Evolutionary conservation across 108 stramenopile species (phyloP).

Genomic region (Fragilariopsis cylindrus): DNA sequence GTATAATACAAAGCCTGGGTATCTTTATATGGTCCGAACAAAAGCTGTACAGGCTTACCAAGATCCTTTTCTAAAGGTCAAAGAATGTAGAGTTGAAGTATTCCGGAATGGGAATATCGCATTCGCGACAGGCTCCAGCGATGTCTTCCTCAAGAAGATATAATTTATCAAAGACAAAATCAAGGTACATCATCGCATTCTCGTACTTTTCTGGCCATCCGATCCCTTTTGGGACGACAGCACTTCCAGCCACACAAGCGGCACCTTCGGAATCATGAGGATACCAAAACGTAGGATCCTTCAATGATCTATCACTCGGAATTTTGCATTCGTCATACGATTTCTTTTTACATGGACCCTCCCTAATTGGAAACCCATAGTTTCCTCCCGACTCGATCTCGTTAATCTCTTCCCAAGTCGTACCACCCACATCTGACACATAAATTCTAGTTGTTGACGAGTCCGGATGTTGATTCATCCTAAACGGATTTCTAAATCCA

Average conservation of each 20-base stretch:
- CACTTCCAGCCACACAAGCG: too few species aligned
- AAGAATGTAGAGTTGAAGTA: not conserved
- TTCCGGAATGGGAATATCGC: slow-evolving; percentile 11
- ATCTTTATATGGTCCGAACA: slow-evolving; percentile 28
- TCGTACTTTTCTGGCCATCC: slow-evolving; percentile 29
- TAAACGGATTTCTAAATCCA: slow-evolving; percentile 40
- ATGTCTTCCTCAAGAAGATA: slow-evolving; percentile 10
- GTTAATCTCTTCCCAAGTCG: slow-evolving; percentile 33
- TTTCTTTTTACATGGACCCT: slow-evolving; percentile 25
- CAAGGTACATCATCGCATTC: slow-evolving; percentile 13
- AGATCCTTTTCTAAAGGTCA: not conserved
- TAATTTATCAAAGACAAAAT: slow-evolving; percentile 25
- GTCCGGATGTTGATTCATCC: slow-evolving; percentile 22
- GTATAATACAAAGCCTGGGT: slow-evolving; percentile 6
- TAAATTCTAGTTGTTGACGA: not conserved
- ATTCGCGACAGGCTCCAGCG: slow-evolving; percentile 3
- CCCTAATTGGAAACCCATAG: slow-evolving; percentile 25
- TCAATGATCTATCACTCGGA: not conserved
- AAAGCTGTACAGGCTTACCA: not conserved
- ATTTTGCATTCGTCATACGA: not conserved
- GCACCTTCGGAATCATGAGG: slow-evolving; percentile 10
- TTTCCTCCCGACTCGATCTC: slow-evolving; percentile 20
- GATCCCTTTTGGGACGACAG: slow-evolving; percentile 19
- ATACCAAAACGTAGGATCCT: slow-evolving; percentile 23
- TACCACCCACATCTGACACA: not conserved